A percentile compares a stretch with the other conserved stretches of the same genome.
These are phyloP conservation scores for Cyclotella sp. DNA, from an alignment of 108 stramenopile species.

Conservation along the genomic window DNA sequence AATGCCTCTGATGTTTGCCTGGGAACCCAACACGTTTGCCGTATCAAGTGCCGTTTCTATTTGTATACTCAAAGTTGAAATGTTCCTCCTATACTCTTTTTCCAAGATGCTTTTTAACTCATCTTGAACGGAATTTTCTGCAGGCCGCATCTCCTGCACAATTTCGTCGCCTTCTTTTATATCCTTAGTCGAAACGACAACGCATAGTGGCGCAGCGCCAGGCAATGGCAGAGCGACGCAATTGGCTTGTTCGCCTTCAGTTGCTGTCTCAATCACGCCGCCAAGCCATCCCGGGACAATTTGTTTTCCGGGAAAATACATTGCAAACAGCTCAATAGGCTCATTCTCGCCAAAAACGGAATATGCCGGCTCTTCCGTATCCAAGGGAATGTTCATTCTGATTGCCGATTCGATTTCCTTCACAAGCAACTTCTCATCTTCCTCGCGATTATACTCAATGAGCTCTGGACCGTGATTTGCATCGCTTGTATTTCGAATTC, in stretches of 20 bases:
- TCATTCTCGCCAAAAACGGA: not conserved
- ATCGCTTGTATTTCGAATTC: slow-evolving; percentile 2
- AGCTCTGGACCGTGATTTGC: not conserved
- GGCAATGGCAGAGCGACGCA: slow-evolving; percentile 29
- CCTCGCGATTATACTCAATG: not conserved
- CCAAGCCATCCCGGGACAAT: slow-evolving; percentile 1
- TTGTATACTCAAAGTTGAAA: slow-evolving; percentile 27
- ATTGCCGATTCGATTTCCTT: not conserved
- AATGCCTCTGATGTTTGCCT: not conserved
- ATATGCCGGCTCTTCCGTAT: not conserved
- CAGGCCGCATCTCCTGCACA: not conserved
- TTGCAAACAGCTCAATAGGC: not conserved
- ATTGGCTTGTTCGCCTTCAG: slow-evolving; percentile 11
- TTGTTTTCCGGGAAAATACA: not conserved
- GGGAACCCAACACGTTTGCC: not conserved
- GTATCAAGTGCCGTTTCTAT: slow-evolving; percentile 32
- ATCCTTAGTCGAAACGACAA: slow-evolving; percentile 42
- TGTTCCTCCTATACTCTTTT: slow-evolving; percentile 23
- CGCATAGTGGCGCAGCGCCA: slow-evolving; percentile 44
- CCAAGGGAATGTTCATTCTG: not conserved
- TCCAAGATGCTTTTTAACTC: slow-evolving; percentile 6
- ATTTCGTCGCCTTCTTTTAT: slow-evolving; percentile 26
- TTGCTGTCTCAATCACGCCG: not conserved
- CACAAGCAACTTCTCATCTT: not conserved
- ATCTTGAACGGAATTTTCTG: not conserved